Base-by-base conservation (phyloP, 106 monocot species). In the Posidonia australis region DNA sequence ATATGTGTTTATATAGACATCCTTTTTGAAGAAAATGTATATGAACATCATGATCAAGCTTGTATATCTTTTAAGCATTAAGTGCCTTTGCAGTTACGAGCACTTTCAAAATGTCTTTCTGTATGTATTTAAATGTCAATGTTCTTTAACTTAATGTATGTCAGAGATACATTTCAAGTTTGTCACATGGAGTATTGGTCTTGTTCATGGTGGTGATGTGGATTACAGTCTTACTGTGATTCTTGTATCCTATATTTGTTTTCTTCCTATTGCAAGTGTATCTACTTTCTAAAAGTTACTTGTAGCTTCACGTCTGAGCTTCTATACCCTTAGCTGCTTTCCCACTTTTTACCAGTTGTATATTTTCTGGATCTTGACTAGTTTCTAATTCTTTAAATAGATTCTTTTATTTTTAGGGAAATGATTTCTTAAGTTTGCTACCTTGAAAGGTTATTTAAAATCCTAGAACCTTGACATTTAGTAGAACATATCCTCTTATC, bases 191-290 rank as follows among this genome's bases (percentile, higher is more conserved):
- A 31, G 72, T 41, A 65, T 63, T 76, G 75, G 45, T 68, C 66
- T 72, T 73, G 26, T 12, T 46, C 62, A 70, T 72, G 76, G 51
- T 82, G 81, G 67, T 76, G 81, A 68, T 29, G 81, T 46, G 67
- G 74, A 76, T 53, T 36, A 45, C 63, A 63, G 26, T 47, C 66
- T 72, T 44, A 43, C 9, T 69, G 41, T 51, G 58, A 47, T 69
- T 70, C 75, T 78, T 81, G 83, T 93, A 89, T 93, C 93, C 85
- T 93, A 70, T 81, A 42, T 27, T 68, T 60, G 13, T 45, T 23
- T 44, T 65, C 45, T 9, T 13, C 44, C n/a, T 24, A 14, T 45
- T n/a, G n/a, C n/a, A n/a, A n/a, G 2, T 64, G 22, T 16, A 13
- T 22, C 23, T 36, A 9, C 24, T 48, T 20, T 46, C 30, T 42